Evolutionary conservation across 2,329 filamentous ascomycete genomes (phyloP).

Genomic region (Colletotrichum abscissum): DNA sequence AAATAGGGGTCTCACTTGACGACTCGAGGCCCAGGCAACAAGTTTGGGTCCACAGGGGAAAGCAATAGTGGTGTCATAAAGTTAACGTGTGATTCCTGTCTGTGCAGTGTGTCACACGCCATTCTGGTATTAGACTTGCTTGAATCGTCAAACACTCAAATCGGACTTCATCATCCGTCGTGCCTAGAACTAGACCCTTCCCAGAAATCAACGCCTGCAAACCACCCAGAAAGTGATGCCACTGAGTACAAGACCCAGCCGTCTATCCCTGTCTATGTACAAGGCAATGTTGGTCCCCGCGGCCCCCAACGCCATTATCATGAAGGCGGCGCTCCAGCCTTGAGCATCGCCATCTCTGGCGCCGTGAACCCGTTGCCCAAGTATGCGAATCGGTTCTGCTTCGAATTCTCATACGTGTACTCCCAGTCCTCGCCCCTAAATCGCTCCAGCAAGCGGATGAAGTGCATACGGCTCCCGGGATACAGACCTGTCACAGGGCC

Average conservation of each 20-base stretch:
- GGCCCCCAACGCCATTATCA: neutral
- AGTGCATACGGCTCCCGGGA: conserved; percentile 62
- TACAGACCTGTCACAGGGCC: conserved; percentile 62
- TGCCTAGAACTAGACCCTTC: neutral
- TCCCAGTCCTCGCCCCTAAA: conserved; percentile 66
- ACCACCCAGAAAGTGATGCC: conserved; percentile 18
- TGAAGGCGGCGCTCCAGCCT: conserved; percentile 19
- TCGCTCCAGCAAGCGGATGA: conserved; percentile 63
- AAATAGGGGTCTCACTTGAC: neutral
- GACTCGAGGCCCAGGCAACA: neutral
- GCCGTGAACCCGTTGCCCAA: conserved; percentile 65
- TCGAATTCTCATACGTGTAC: conserved; percentile 53
- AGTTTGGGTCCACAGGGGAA: neutral
- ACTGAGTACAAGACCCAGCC: neutral
- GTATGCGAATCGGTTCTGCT: conserved; percentile 60
- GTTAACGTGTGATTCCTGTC: neutral
- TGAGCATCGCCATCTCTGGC: conserved; percentile 47
- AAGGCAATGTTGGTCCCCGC: neutral
- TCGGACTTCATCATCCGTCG: neutral
- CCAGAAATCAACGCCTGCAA: conserved; percentile 26
- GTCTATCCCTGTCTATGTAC: conserved; percentile 1
- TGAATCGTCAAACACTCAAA: neutral
- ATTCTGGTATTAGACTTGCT: neutral
- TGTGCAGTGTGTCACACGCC: neutral
- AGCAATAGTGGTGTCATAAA: neutral